Percentiles rank a stretch among this genome's conserved stretches.
These are phyloP conservation scores for Coniella vitis DNA, from an alignment of 2,329 filamentous ascomycete genomes.

Conservation along the genomic window DNA sequence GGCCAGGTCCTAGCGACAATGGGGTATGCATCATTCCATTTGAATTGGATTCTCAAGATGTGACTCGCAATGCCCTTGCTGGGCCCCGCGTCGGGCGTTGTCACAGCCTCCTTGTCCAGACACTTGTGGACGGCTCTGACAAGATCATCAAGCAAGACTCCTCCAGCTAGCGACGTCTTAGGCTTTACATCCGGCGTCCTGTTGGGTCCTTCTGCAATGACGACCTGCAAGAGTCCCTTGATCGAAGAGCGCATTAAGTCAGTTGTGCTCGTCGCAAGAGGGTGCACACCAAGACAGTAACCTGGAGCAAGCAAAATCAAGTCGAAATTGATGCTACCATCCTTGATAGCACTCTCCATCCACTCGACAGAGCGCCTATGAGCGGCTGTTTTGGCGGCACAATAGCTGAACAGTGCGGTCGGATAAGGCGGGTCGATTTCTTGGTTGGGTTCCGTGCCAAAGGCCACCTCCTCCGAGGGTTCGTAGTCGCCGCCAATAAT, in stretches of 20 bases:
- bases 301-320: slow-evolving; percentile 13
- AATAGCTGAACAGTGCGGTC: slow-evolving; percentile 10
- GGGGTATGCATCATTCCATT: slow-evolving; percentile 11
- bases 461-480: slow-evolving; percentile 5
- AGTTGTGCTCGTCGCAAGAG: slow-evolving; percentile 6
- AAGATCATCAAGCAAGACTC: slow-evolving; percentile 5
- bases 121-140: slow-evolving; percentile 9
- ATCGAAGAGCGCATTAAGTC: slow-evolving; percentile 14
- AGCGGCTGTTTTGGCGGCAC: slow-evolving; percentile 15
- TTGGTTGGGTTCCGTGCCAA: slow-evolving; percentile 8
- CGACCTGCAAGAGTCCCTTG: slow-evolving; percentile 2
- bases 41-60: background rate
- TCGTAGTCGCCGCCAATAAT: slow-evolving; percentile 2
- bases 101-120: slow-evolving; percentile 8
- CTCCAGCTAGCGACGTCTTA: background rate
- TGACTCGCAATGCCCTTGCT: slow-evolving; percentile 10
- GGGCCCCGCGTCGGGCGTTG: slow-evolving; percentile 10
- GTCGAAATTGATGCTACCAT: slow-evolving; percentile 15
- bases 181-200: background rate
- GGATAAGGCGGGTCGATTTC: slow-evolving; percentile 9
- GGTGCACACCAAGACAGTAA: slow-evolving; percentile 11
- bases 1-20: slow-evolving; percentile 13
- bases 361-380: slow-evolving; percentile 9
- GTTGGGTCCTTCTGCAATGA: background rate
- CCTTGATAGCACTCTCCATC: slow-evolving; percentile 11